These are phyloP conservation scores for Jamesozyma jinghongensis DNA, from an alignment of 805 yeast species.

Conservation along the genomic window DNA sequence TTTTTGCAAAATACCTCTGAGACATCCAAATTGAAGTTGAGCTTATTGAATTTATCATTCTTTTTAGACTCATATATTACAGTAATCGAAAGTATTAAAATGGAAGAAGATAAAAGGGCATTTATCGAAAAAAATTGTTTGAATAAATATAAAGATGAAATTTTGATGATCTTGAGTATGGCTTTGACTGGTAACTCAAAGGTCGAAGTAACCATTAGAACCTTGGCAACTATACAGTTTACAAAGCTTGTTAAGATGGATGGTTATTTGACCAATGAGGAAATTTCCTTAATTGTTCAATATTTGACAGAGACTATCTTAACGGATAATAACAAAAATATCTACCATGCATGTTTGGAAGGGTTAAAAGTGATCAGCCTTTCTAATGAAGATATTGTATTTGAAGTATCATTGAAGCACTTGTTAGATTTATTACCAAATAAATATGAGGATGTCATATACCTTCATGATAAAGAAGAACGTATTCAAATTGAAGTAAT, in stretches of 20 bases:
- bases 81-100: conserved; percentile 34
- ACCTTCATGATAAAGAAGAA: conserved; percentile 20
- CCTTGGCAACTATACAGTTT: conserved; percentile 57
- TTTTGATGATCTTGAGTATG: conserved; percentile 59
- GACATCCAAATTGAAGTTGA: conserved; percentile 47
- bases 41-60: conserved; percentile 52
- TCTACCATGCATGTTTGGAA: conserved; percentile 44
- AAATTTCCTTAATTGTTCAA: conserved; percentile 52
- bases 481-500: conserved; percentile 28
- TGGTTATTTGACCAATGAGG: conserved; percentile 43
- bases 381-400: conserved; percentile 31
- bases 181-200: conserved; percentile 58
- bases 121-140: conserved; percentile 3
- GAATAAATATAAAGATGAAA: conserved; percentile 48
- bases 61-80: conserved; percentile 42
- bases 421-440: conserved; percentile 44
- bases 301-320: conserved; percentile 55
- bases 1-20: conserved; percentile 35
- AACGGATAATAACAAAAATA: conserved; percentile 41
- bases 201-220: conserved; percentile 59
- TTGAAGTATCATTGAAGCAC: conserved; percentile 45
- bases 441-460: conserved; percentile 27
- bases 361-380: conserved; percentile 41
- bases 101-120: neutral
- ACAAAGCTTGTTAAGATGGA: conserved; percentile 44